These are phyloP conservation scores for Populus tomentosa DNA, from an alignment of 441 rosid genomes.

Conservation along the genomic window DNA sequence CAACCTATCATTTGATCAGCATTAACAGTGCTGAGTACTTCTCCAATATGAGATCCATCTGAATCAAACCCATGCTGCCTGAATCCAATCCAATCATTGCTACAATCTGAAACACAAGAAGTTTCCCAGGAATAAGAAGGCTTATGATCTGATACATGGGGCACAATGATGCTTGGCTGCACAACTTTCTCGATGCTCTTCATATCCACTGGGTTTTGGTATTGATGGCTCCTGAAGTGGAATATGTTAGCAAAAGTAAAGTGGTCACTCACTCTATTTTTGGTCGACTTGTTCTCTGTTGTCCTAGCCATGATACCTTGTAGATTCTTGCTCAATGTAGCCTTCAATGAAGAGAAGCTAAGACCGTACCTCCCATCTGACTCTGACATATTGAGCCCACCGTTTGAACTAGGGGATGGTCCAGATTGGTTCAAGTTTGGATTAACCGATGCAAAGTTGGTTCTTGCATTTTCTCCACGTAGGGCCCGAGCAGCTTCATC, in stretches of 20 bases:
- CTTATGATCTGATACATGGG: constrained; percentile 17
- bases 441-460: constrained; percentile 40
- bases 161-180: constrained; percentile 63
- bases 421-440: constrained; percentile 8
- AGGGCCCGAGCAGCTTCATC: constrained; percentile 69
- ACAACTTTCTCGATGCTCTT: constrained; percentile 53
- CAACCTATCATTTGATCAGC: constrained; percentile 33
- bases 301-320: constrained; percentile 53
- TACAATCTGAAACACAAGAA: constrained; percentile 47
- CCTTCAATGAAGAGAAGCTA: constrained; percentile 56
- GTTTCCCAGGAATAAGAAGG: constrained; percentile 42
- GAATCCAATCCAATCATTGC: constrained; percentile 51
- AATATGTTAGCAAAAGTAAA: constrained; percentile 64
- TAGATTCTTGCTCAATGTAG: constrained; percentile 60
- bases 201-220: constrained; percentile 33
- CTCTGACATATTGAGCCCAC: constrained; percentile 16
- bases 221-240: constrained; percentile 39
- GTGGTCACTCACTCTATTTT: constrained; percentile 64
- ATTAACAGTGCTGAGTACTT: constrained; percentile 17
- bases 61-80: constrained; percentile 48
- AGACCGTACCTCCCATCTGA: constrained; percentile 33
- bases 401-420: constrained; percentile 16
- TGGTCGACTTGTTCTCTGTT: constrained; percentile 39
- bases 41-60: constrained; percentile 47
- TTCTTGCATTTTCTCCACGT: constrained; percentile 63